Conservation (phyloP, 225 moss, liverwort and hornwort genomes). For the Sphagnum contortum region DNA sequence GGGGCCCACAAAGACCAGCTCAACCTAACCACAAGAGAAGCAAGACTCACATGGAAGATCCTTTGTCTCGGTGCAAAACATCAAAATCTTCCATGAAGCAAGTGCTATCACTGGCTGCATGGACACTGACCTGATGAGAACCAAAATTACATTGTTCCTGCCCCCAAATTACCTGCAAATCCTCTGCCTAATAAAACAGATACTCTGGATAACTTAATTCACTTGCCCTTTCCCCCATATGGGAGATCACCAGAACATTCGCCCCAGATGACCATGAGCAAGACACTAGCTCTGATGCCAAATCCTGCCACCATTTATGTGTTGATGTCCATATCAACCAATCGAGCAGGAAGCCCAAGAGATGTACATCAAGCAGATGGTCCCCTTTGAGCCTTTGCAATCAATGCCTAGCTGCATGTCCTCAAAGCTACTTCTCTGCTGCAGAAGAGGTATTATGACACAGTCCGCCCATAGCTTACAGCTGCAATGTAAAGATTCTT, state of each 20-base stretch:
- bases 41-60: slow-evolving; percentile 23
- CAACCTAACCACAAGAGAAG: slow-evolving; percentile 14
- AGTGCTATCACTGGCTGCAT: slow-evolving; percentile 24
- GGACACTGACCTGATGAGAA: slow-evolving; percentile 25
- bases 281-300: slow-evolving; percentile 13
- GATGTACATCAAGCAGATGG: slow-evolving; percentile 14
- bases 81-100: slow-evolving; percentile 22
- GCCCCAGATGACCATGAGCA: too few species aligned
- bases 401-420: slow-evolving; percentile 13
- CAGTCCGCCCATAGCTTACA: slow-evolving; percentile 96
- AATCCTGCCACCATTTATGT: slow-evolving; percentile 17
- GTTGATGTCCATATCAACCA: slow-evolving; percentile 16
- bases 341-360: slow-evolving; percentile 13
- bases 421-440: slow-evolving; percentile 12
- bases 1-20: slow-evolving; percentile 13
- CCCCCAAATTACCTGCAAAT: neutral
- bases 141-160: neutral
- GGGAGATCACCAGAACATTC: slow-evolving; percentile 23
- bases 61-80: slow-evolving; percentile 3
- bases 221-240: slow-evolving; percentile 29
- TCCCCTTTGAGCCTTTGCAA: slow-evolving; percentile 1
- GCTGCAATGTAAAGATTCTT: slow-evolving; percentile 99
- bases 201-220: slow-evolving; percentile 3
- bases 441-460: slow-evolving; percentile 46
- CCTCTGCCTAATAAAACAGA: slow-evolving; percentile 10